A percentile compares a stretch with the other conserved stretches of the same genome.
Conservation (phyloP, 2,329 filamentous ascomycete genomes). For the Colletotrichum sp. region DNA sequence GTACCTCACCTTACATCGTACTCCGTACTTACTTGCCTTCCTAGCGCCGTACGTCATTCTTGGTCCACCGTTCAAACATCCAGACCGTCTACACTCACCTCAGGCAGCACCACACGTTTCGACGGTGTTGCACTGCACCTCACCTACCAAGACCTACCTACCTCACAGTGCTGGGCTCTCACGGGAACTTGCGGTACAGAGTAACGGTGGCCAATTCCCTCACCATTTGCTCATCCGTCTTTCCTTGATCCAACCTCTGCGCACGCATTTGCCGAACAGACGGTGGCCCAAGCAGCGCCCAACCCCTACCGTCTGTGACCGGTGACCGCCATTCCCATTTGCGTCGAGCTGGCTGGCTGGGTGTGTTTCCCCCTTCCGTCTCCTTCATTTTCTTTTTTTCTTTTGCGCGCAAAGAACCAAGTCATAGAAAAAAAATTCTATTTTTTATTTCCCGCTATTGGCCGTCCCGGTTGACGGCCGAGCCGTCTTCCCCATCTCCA, state of each 20-base stretch:
- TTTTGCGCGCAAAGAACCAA: background rate
- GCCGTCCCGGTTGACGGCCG: constrained; percentile 4
- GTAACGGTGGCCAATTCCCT: constrained; percentile 48
- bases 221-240: constrained; percentile 64
- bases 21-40: background rate
- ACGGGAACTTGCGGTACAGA: background rate
- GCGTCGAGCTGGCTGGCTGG: background rate
- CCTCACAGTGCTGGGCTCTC: background rate
- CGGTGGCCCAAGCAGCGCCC: constrained; percentile 3
- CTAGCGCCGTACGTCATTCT: constrained; percentile 2
- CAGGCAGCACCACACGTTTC: background rate
- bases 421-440: background rate
- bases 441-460: background rate
- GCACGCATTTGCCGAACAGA: constrained; percentile 5
- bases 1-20: background rate
- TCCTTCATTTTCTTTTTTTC: background rate
- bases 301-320: constrained; percentile 17
- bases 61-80: background rate
- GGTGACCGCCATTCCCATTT: constrained; percentile 17
- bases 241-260: background rate
- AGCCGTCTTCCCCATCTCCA: background rate
- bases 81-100: background rate
- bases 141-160: background rate
- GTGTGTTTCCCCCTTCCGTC: background rate
- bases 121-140: background rate